These are phyloP conservation scores for Drechslerella stenobrocha DNA, from an alignment of 2,329 filamentous ascomycete species.

Conservation along the genomic window DNA sequence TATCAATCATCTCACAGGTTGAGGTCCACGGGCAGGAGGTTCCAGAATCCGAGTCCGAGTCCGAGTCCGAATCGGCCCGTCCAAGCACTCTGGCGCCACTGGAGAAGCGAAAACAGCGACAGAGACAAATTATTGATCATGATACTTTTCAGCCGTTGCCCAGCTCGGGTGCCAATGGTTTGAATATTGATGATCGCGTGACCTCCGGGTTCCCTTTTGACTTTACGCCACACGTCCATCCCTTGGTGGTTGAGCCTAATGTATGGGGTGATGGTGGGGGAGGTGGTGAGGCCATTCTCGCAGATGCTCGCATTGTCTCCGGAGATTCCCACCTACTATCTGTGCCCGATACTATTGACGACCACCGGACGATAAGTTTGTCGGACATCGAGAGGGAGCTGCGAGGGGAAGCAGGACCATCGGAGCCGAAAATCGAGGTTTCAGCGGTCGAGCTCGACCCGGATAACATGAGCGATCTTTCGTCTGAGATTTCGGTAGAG, in stretches of 20 bases:
- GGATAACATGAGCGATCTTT: slow-evolving; percentile 62
- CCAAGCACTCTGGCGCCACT: slow-evolving; percentile 30
- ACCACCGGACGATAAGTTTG: slow-evolving; percentile 33
- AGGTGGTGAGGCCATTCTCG: slow-evolving; percentile 23
- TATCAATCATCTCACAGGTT: slow-evolving; percentile 20
- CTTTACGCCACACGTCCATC: slow-evolving; percentile 24
- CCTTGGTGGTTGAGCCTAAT: slow-evolving; percentile 30
- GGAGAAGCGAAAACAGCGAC: slow-evolving; percentile 40
- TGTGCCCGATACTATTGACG: slow-evolving; percentile 39
- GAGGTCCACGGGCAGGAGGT: slow-evolving; percentile 37
- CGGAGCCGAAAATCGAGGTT: slow-evolving; percentile 31
- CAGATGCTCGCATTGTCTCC: slow-evolving; percentile 37
- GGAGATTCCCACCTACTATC: slow-evolving; percentile 36
- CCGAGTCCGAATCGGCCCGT: slow-evolving; percentile 16
- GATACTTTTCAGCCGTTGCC: slow-evolving; percentile 33
- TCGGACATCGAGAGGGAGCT: slow-evolving; percentile 37
- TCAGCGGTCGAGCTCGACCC: slow-evolving; percentile 57
- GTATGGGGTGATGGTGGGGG: slow-evolving; percentile 1
- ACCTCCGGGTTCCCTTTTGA: slow-evolving; percentile 43
- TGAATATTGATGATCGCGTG: slow-evolving; percentile 19
- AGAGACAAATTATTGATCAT: slow-evolving; percentile 42
- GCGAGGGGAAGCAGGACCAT: slow-evolving; percentile 33
- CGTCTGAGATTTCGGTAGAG: slow-evolving; percentile 66
- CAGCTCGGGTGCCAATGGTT: slow-evolving; percentile 40
- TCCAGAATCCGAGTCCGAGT: slow-evolving; percentile 24